Evolutionary conservation across 2,329 filamentous ascomycete genomes (phyloP), one percentile per base, ranked within the genome.

Genomic region (Niveomyces coronatus): DNA sequence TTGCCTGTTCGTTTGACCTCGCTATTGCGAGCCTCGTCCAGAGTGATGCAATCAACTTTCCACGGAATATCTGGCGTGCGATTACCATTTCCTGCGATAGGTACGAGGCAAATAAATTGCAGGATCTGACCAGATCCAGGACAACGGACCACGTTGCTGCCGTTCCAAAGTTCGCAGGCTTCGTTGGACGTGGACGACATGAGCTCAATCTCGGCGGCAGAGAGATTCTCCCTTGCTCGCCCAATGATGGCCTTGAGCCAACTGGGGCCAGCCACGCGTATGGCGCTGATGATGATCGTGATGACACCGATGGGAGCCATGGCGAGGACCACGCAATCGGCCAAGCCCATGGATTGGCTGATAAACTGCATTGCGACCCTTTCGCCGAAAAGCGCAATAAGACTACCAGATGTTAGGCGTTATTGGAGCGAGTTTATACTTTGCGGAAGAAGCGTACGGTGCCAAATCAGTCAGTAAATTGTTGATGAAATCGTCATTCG

Each of bases 331-430:
- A 71, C 48, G 26, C 62, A 60, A 28, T 71, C 68, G 0, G 61
- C 47, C 31, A 56, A 50, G 3, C 52, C 56, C 3, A 62, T 53
- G 0, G 60, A 59, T 23, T 67, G 57, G 32, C 62, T 67, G 17
- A 70, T 55, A 37, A 65, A 70, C 45, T 70, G 66, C 47, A 62
- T 68, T 0, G 64, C 63, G 4, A 67, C 57, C 15, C 58, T 53
- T 28, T 70, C 65, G 1, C 65, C 67, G 26, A 70, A 70, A 3
- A 53, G 49, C 0, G 49, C 39, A 0, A 53, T 30, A 2, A 51
- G 26, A 5, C 48, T 50, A 17, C 4, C 19, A 32, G 29, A 16
- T 31, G 15, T 14, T 17, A 31, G 18, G 29, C 29, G 29, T 17
- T 6, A 19, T 16, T 31, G 29, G 8, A 15, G 15, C 29, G n/a